Base-by-base conservation (phyloP, 2,329 filamentous ascomycete species). In the Penicillium sp. region DNA sequence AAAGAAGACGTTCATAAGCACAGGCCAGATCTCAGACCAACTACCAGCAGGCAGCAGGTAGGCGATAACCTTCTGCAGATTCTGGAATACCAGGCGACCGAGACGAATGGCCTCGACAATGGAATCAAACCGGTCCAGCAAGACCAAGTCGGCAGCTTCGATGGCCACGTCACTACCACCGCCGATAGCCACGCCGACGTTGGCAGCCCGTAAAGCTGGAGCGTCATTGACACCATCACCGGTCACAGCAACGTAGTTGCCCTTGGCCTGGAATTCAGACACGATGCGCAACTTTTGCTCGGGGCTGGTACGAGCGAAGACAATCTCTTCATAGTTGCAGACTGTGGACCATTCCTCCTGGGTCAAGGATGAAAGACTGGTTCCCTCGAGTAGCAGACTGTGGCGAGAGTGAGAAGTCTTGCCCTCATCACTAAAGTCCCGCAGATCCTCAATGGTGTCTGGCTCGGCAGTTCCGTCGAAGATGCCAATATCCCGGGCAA, bases 321-420 rank as follows among this genome's bases (percentile, higher is more conserved):
- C 76, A 41, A 79, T 81, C 64, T 85, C 83, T n/a, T 80, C 76
- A 54, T 84, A 84, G 8, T 75, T 73, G 62, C 81, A 84, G 1
- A 93, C 79, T 12, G 81, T 78, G 58, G 87, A 81, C 90, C 90
- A 93, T 70, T 92, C 88, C 49, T 83, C 71, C 5, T 88, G 84
- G 55, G 84, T 88, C 12, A 93, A 79, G 0, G 81, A 81, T 25
- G 88, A 84, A 31, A 93, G 80, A 55, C 92, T 87, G 0, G 84
- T 79, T 0, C 89, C 89, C 47, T 84, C 87, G 12, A 91, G 78
- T 14, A 90, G 84, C 48, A 91, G 84, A 7, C 86, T 84, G 8
- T 77, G 75, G 8, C 76, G 74, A 2, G 71, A 68, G 0, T 60
- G 67, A 0, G 67, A 47, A 5, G 67, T 50, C 37, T 60, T 70